phyloP scores from a whole-genome alignment of 129 eudicot species.

The Flaveria robusta region DNA sequence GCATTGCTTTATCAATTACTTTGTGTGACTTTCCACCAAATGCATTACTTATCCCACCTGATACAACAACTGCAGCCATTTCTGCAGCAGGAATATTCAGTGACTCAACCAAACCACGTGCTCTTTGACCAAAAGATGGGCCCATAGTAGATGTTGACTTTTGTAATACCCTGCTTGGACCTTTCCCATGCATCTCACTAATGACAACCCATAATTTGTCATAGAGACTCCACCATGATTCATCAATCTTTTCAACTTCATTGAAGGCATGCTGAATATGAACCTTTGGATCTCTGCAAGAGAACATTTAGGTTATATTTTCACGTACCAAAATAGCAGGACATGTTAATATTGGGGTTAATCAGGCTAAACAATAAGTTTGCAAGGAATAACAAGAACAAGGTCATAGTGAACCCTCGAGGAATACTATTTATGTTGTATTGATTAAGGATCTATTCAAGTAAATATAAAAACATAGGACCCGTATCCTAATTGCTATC shows the following conservation, averaged over 20 bases:
- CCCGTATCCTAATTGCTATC: background rate
- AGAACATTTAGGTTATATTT: slow-evolving; percentile 13
- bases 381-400: slow-evolving; percentile 19
- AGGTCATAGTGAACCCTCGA: background rate
- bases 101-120: slow-evolving; percentile 97
- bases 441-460: background rate
- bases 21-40: slow-evolving; percentile 80
- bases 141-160: slow-evolving; percentile 59
- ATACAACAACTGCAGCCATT: slow-evolving; percentile 97
- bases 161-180: slow-evolving; percentile 68
- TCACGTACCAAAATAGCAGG: slow-evolving; percentile 10
- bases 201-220: slow-evolving; percentile 79
- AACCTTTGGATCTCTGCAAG: slow-evolving; percentile 36
- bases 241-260: slow-evolving; percentile 55
- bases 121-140: slow-evolving; percentile 96
- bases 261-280: slow-evolving; percentile 30
- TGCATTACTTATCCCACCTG: slow-evolving; percentile 86
- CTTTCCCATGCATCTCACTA: slow-evolving; percentile 85
- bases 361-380: slow-evolving; percentile 6
- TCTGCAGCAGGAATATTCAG: slow-evolving; percentile 98
- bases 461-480: background rate
- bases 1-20: slow-evolving; percentile 91
- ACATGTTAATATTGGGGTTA: slow-evolving; percentile 5
- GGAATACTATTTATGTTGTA: background rate
- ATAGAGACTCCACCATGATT: slow-evolving; percentile 86